Evolutionary conservation across 179 eudicot genomes (phyloP).

Genomic region (Spergularia azorica): DNA sequence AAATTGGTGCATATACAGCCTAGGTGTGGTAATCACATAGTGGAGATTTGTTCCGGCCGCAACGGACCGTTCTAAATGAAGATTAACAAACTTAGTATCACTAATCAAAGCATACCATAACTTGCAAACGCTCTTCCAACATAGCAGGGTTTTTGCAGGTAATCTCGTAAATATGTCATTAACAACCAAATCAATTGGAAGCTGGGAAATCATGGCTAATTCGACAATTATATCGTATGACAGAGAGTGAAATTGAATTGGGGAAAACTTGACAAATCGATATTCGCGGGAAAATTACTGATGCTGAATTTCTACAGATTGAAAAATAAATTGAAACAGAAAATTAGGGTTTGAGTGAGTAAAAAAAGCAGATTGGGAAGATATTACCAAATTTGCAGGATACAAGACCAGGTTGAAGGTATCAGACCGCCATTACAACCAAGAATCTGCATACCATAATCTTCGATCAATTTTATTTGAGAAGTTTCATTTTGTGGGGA

Average conservation of each 20-base stretch:
- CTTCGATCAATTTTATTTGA: too few species aligned
- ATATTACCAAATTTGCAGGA: too few species aligned
- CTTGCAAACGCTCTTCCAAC: slow-evolving; percentile 1
- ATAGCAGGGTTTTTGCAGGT: background rate
- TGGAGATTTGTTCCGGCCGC: background rate
- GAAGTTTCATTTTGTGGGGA: too few species aligned
- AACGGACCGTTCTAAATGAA: slow-evolving; percentile 1
- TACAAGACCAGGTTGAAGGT: too few species aligned
- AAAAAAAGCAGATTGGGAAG: too few species aligned
- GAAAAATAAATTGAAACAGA: too few species aligned
- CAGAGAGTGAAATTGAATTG: too few species aligned
- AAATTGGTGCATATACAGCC: background rate
- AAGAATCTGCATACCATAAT: too few species aligned
- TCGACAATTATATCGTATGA: background rate
- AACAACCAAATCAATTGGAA: slow-evolving; percentile 1
- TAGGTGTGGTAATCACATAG: background rate
- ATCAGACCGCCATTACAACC: too few species aligned
- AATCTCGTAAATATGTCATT: background rate
- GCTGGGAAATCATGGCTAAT: background rate
- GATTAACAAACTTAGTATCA: background rate
- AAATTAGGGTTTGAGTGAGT: too few species aligned
- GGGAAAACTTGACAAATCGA: too few species aligned
- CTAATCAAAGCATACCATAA: background rate
- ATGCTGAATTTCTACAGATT: background rate
- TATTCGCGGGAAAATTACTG: background rate